phyloP scores from a whole-genome alignment of 192 early-diverging fungal species.

The Ambispora gerdemannii region DNA sequence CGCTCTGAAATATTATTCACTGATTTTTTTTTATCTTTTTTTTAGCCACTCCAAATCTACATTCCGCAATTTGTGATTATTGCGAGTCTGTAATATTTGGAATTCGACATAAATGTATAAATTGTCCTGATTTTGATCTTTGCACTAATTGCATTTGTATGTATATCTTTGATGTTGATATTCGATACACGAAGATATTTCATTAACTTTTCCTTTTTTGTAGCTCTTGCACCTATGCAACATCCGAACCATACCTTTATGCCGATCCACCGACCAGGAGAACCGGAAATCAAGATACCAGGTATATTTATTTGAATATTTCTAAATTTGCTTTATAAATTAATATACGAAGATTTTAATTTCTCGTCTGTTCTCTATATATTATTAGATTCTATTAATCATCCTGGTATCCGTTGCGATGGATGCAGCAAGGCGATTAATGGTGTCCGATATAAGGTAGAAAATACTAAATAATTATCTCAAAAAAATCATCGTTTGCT shows the following conservation, averaged over 20 bases:
- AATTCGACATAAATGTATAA: conserved; percentile 60
- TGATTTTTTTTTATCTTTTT: no score
- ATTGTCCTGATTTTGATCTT: conserved; percentile 51
- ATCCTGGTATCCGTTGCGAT: conserved; percentile 48
- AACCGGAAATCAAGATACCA: conserved; percentile 31
- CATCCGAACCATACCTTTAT: conserved; percentile 47
- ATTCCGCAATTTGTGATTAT: conserved; percentile 49
- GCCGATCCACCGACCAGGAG: conserved; percentile 33
- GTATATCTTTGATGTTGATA: neutral
- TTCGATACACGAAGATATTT: neutral
- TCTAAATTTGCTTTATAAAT: conserved; percentile 12
- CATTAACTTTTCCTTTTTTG: neutral
- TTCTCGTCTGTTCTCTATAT: neutral
- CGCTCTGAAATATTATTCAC: no score
- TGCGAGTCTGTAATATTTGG: conserved; percentile 53
- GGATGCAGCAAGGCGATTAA: conserved; percentile 41
- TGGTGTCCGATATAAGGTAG: conserved; percentile 53
- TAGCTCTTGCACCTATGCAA: conserved; percentile 36
- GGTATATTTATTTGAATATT: neutral
- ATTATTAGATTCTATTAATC: conserved; percentile 25
- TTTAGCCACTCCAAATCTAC: conserved; percentile 2
- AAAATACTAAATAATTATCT: neutral
- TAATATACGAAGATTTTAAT: neutral
- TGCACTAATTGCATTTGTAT: conserved; percentile 54
- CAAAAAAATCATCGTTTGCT: neutral